phyloP scores from a whole-genome alignment of 768 basidiomycete genomes.

The Podaxis carcinomalis region DNA sequence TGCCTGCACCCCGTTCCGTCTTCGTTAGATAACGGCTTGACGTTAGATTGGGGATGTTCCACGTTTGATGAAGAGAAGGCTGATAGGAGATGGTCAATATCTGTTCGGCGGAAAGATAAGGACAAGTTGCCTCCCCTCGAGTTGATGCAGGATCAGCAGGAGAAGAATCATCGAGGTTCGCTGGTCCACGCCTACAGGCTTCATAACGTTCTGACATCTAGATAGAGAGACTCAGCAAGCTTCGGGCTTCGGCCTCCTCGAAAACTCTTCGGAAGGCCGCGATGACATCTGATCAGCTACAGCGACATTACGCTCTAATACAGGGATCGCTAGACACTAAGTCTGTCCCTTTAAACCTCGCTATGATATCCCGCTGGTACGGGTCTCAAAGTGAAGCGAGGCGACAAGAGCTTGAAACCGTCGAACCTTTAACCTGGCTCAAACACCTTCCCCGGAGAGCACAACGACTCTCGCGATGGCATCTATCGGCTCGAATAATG shows the following conservation, averaged over 20 bases:
- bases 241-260: conserved; percentile 45
- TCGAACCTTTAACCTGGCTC: conserved; percentile 73
- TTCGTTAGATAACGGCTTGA: conserved; percentile 64
- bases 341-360: conserved; percentile 35
- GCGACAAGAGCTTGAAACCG: conserved; percentile 51
- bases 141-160: conserved; percentile 54
- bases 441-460: conserved; percentile 46
- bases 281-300: conserved; percentile 62
- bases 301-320: conserved; percentile 59
- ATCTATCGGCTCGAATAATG: conserved; percentile 63
- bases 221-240: conserved; percentile 53
- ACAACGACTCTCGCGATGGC: conserved; percentile 45
- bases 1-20: conserved; percentile 59
- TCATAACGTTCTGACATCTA: background rate
- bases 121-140: conserved; percentile 39
- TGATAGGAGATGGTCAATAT: conserved; percentile 61
- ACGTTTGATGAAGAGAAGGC: conserved; percentile 47
- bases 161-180: conserved; percentile 52
- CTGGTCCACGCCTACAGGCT: background rate
- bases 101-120: conserved; percentile 58
- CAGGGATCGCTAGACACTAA: conserved; percentile 31
- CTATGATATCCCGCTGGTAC: conserved; percentile 58
- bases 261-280: conserved; percentile 60
- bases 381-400: conserved; percentile 41
- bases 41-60: conserved; percentile 71